phyloP scores from a whole-genome alignment of 169 alveolate genomes.

The Plasmodium adleri region DNA sequence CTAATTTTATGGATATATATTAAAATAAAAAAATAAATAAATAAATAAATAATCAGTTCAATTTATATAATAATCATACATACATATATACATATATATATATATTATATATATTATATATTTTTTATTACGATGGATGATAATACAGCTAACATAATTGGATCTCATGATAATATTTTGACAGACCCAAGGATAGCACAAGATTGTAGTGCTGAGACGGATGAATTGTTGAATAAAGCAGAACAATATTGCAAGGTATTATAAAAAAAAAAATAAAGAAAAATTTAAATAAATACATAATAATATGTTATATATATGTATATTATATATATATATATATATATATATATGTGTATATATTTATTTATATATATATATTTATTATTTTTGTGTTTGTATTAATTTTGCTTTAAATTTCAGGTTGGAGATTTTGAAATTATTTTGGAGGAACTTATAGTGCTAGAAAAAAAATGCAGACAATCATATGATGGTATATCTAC shows the following conservation, averaged over 20 bases:
- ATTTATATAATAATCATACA: too few relatives aligned
- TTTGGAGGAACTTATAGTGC: constrained; percentile 19
- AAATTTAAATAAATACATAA: too few relatives aligned
- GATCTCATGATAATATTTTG: constrained; percentile 37
- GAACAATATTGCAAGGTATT: constrained; percentile 33
- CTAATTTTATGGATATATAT: too few relatives aligned
- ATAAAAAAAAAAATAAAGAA: too few relatives aligned
- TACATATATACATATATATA: too few relatives aligned
- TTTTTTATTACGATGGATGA: constrained; percentile 17
- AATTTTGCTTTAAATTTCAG: neutral
- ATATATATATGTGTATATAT: neutral
- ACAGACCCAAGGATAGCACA: constrained; percentile 74
- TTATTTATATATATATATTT: constrained; percentile 2
- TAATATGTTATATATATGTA: neutral
- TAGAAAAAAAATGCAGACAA: constrained; percentile 83
- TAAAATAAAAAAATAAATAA: too few relatives aligned
- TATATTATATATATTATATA: too few relatives aligned
- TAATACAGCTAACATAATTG: constrained; percentile 61
- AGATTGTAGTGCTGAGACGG: constrained; percentile 57
- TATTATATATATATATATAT: neutral
- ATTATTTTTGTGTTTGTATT: neutral
- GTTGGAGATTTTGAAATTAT: constrained; percentile 37
- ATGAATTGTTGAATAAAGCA: constrained; percentile 35
- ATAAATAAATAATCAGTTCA: too few relatives aligned
- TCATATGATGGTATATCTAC: constrained; percentile 85